These are phyloP conservation scores for Tylopilus sp. DNA, from an alignment of 768 basidiomycete genomes.

Conservation along the genomic window DNA sequence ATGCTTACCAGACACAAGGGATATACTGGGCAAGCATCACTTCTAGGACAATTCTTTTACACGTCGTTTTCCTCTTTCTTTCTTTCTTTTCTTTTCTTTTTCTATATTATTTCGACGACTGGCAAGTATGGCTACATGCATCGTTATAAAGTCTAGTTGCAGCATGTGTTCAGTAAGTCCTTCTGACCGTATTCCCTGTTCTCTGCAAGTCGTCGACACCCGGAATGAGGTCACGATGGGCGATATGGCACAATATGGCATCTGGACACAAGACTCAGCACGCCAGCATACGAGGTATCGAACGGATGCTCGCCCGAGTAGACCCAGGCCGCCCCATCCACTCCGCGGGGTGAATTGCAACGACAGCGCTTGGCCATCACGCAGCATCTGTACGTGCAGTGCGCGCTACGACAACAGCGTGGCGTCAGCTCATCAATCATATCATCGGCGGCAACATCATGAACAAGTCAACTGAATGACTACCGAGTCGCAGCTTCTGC, in stretches of 20 bases:
- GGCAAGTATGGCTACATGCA: neutral
- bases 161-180: neutral
- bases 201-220: neutral
- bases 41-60: neutral
- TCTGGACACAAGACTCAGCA: slow-evolving; percentile 29
- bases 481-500: too few species aligned
- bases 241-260: slow-evolving; percentile 62
- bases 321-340: too few species aligned
- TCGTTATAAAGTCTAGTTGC: neutral
- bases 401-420: slow-evolving; percentile 48
- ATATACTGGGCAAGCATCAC: neutral
- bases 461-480: too few species aligned
- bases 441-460: too few species aligned
- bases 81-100: neutral
- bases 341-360: too few species aligned
- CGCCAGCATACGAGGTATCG: neutral
- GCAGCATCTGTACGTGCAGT: slow-evolving; percentile 55
- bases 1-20: too few species aligned
- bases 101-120: neutral
- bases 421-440: slow-evolving; percentile 1
- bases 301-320: slow-evolving; percentile 62
- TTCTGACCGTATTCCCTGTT: neutral
- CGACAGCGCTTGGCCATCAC: too few species aligned
- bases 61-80: neutral
- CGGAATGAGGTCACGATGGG: neutral